Evolutionary conservation across 2,329 filamentous ascomycete genomes (phyloP).

Genomic region (Hortaea werneckii): DNA sequence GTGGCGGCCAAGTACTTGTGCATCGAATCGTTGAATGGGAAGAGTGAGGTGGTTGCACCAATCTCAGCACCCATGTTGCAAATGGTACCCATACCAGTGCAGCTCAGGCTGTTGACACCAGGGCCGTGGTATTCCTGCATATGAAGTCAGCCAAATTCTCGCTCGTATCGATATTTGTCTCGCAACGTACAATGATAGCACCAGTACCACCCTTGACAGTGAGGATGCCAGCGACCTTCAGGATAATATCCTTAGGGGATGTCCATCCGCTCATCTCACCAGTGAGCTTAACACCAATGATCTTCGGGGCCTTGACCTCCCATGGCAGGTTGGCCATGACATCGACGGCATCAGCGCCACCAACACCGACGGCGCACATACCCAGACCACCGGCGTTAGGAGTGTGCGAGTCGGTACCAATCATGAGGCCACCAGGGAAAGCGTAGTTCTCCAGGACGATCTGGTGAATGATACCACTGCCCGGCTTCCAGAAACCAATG

Average conservation of each 20-base stretch:
- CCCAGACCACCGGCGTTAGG: conserved; percentile 94
- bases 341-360: conserved; percentile 96
- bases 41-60: conserved; percentile 82
- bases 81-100: conserved; percentile 82
- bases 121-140: conserved; percentile 47
- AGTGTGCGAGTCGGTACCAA: conserved; percentile 96
- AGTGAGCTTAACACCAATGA: conserved; percentile 93
- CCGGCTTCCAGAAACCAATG: conserved; percentile 99
- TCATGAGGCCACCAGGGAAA: conserved; percentile 95
- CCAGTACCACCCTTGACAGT: conserved; percentile 98
- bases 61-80: conserved; percentile 55
- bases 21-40: conserved; percentile 98
- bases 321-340: conserved; percentile 96
- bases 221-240: conserved; percentile 92
- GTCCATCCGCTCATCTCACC: conserved; percentile 86
- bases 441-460: conserved; percentile 98
- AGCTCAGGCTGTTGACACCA: conserved; percentile 63
- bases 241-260: conserved; percentile 89
- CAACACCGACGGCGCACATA: conserved; percentile 87
- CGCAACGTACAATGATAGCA: conserved; percentile 57
- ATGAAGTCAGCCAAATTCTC: too few relatives aligned
- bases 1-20: conserved; percentile 90
- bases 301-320: conserved; percentile 96
- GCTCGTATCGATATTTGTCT: too few relatives aligned
- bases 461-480: conserved; percentile 98